Conservation (phyloP, 148 eudicot genomes). For the Cornus florida region DNA sequence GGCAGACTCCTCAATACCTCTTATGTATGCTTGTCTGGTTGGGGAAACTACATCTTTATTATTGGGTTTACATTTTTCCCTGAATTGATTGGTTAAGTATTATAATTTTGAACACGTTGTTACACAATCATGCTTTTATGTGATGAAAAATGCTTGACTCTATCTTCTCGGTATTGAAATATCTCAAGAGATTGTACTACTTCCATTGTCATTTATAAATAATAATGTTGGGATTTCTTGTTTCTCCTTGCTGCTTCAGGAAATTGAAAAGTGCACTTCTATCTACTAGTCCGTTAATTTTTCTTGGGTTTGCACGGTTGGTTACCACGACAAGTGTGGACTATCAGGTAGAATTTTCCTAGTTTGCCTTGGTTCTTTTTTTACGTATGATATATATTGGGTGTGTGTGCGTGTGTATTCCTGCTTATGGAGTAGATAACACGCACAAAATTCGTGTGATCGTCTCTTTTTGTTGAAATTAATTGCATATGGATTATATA, state of each 20-base stretch:
- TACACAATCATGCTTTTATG: not conserved
- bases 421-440: not conserved
- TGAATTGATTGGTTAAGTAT: not conserved
- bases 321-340: slow-evolving; percentile 71
- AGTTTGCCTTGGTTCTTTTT: not conserved
- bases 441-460: not conserved
- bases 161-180: not conserved
- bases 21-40: not conserved
- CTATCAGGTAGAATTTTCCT: slow-evolving; percentile 66
- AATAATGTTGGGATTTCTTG: slow-evolving; percentile 1
- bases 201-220: not conserved
- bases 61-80: not conserved
- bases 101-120: not conserved
- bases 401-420: not conserved
- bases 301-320: slow-evolving; percentile 82
- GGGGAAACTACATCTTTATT: not conserved
- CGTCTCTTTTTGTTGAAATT: too few species aligned
- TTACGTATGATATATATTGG: not conserved
- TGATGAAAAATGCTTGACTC: not conserved
- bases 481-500: too few species aligned
- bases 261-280: slow-evolving; percentile 53
- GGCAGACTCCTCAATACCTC: too few species aligned
- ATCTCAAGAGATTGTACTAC: not conserved
- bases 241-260: slow-evolving; percentile 35
- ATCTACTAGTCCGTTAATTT: slow-evolving; percentile 70